Evolutionary conservation across 441 rosid genomes (phyloP).

Genomic region (Syzygium malaccense): DNA sequence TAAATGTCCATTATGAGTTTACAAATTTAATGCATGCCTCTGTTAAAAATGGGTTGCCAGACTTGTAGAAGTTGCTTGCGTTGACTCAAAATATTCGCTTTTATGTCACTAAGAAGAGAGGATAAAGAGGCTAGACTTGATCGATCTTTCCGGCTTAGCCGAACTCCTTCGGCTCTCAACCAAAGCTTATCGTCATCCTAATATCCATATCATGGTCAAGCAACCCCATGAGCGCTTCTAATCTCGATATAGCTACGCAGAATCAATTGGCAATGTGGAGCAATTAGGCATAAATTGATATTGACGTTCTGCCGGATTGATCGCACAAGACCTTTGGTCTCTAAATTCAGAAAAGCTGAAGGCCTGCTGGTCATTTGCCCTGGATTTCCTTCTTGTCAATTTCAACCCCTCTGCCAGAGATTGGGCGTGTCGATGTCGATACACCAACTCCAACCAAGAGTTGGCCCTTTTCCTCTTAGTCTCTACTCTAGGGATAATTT

Average conservation of each 20-base stretch:
- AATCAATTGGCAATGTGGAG: background rate
- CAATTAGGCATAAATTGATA: background rate
- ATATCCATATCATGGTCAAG: background rate
- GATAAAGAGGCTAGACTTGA: background rate
- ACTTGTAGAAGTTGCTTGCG: background rate
- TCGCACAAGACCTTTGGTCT: background rate
- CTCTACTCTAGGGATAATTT: background rate
- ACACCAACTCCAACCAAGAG: background rate
- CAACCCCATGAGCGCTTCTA: background rate
- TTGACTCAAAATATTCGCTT: background rate
- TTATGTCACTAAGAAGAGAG: background rate
- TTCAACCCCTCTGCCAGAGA: background rate
- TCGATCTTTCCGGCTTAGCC: background rate
- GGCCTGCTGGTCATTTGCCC: background rate
- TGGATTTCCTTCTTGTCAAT: background rate
- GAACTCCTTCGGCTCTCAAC: background rate
- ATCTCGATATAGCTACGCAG: background rate
- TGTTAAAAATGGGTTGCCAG: background rate
- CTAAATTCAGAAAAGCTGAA: background rate
- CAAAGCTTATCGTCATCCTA: background rate
- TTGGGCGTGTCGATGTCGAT: background rate
- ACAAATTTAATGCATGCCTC: background rate
- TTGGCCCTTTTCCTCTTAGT: background rate
- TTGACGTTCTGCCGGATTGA: background rate
- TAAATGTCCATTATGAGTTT: background rate